Evolutionary conservation across 257 asterid species (phyloP).

Genomic region (Knoxia roxburghii): DNA sequence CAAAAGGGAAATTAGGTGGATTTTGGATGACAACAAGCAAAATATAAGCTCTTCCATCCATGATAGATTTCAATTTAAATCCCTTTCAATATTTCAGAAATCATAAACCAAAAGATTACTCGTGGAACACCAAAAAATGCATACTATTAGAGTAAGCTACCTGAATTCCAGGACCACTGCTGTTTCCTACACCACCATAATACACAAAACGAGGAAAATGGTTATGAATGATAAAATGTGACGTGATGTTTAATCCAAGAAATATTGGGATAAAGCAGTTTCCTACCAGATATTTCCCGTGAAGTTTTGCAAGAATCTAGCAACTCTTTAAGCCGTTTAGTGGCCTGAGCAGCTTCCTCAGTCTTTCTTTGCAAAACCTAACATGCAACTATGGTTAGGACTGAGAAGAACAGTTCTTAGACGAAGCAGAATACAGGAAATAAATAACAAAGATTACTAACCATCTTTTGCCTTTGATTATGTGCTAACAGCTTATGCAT

Average conservation of each 20-base stretch:
- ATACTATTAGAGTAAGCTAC: slow-evolving; percentile 27
- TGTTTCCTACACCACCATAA: slow-evolving; percentile 43
- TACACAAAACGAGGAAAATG: slow-evolving; percentile 3
- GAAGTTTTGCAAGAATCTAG: slow-evolving; percentile 80
- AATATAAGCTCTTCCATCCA: background rate
- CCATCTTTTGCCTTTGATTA: slow-evolving; percentile 98
- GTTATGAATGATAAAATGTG: background rate
- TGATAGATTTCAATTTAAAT: background rate
- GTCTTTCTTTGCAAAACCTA: slow-evolving; percentile 95
- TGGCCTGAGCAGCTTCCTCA: slow-evolving; percentile 94
- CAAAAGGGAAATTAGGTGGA: slow-evolving; percentile 19
- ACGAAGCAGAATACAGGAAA: background rate
- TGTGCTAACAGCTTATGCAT: slow-evolving; percentile 93
- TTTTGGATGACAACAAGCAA: background rate
- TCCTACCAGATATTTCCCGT: slow-evolving; percentile 62
- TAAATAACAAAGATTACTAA: slow-evolving; percentile 16
- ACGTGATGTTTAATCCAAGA: slow-evolving; percentile 1
- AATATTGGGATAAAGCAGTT: slow-evolving; percentile 1
- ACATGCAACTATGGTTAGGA: slow-evolving; percentile 3
- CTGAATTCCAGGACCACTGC: slow-evolving; percentile 69
- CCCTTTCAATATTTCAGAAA: background rate
- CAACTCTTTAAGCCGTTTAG: slow-evolving; percentile 89
- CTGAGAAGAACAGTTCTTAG: slow-evolving; percentile 4
- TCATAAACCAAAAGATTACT: background rate
- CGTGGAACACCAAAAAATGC: background rate